phyloP scores from a whole-genome alignment of 2,329 filamentous ascomycete genomes.

The Fusarium protoensiforme region DNA sequence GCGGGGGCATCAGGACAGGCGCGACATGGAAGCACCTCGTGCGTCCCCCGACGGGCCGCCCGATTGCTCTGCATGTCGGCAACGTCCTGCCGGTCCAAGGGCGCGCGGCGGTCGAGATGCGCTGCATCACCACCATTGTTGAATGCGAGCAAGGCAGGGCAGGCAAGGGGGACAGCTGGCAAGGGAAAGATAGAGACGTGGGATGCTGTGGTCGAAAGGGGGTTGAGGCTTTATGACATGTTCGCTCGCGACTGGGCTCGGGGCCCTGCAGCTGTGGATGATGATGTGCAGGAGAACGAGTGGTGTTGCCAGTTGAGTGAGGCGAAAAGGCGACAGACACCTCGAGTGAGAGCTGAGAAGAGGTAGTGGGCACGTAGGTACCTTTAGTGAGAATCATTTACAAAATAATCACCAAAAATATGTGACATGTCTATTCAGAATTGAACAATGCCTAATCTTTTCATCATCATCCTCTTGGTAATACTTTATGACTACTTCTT shows the following conservation, averaged over 20 bases:
- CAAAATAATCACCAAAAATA: background rate
- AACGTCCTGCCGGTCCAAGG: constrained; percentile 12
- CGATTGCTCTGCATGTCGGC: constrained; percentile 15
- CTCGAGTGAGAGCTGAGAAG: background rate
- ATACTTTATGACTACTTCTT: background rate
- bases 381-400: background rate
- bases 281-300: constrained; percentile 23
- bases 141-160: constrained; percentile 1
- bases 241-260: constrained; percentile 44
- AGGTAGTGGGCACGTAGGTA: background rate
- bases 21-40: constrained; percentile 45
- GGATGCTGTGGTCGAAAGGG: constrained; percentile 27
- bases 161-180: constrained; percentile 15
- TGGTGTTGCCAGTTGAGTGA: constrained; percentile 30
- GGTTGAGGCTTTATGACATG: constrained; percentile 41
- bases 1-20: constrained; percentile 69
- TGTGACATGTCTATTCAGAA: background rate
- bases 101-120: constrained; percentile 35
- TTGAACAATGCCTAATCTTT: background rate
- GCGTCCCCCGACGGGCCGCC: constrained; percentile 18
- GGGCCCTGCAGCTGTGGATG: constrained; percentile 30
- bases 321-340: constrained; percentile 16
- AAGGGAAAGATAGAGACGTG: constrained; percentile 21
- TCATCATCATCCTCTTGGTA: background rate
- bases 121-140: constrained; percentile 41